Evolutionary conservation across 805 yeast species (phyloP), one percentile per base, ranked within the genome.

Genomic region (Saitoella complicata): DNA sequence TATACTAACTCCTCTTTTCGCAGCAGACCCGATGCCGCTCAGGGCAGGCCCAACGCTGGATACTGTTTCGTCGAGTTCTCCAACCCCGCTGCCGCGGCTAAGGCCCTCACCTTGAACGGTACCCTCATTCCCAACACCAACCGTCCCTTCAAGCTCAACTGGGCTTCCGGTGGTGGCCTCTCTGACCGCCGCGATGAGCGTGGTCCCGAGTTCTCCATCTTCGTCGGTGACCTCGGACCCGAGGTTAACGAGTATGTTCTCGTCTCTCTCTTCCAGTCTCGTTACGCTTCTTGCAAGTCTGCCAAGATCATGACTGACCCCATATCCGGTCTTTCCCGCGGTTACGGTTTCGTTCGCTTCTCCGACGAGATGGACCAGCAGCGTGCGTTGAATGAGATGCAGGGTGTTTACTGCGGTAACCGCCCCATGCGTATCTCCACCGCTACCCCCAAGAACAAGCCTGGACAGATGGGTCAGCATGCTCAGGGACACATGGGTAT

Each of bases 291-390:
- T 5, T 75, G 84, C 44, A 70, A 76, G 43, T 77, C 79, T 52
- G 91, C 78, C 5, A 84, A 80, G 55, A 74, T 86, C 49, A 84
- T 86, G 77, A 60, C 72, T 41, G 95, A 86, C 59, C 77, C 75
- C 36, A 57, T 61, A 8, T 76, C 94, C 1, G 78, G 79, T 32
- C 69, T 69, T 41, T 73, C 88, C 5, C 77, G 82, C 56, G 94
- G 95, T 8, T 86, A 80, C 60, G 96, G 95, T 1, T 87, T 87
- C 65, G 83, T 85, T n/a, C 75, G 83, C 49, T 85, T 86, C 57
- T 55, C 68, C 34, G 70, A 70, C 46, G 77, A 73, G 48, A 68
- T 69, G 7, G 85, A 80, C 37, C 85, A 80, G 60, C 78, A 76
- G 52, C 70, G 76, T 43, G 85, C 95, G 0, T 59, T 84, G 37